phyloP scores from a whole-genome alignment of 768 basidiomycete genomes.

The Rossbeevera mucosa region DNA sequence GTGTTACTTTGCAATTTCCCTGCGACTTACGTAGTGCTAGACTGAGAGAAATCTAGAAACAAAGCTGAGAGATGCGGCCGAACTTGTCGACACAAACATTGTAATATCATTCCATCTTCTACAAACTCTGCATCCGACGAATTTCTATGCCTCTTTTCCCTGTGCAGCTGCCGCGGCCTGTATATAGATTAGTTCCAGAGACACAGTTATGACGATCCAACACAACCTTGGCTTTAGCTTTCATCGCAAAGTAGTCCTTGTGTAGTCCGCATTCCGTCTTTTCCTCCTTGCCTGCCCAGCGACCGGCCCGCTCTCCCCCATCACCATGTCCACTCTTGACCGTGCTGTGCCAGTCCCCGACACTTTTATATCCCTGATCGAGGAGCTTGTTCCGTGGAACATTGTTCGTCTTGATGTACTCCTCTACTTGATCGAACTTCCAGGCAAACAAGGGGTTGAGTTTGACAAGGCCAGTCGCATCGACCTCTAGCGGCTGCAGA shows the following conservation, averaged over 20 bases:
- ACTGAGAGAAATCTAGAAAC: not conserved
- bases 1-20: conserved; percentile 10
- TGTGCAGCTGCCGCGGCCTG: not conserved
- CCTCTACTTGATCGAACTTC: conserved; percentile 80
- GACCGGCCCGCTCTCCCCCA: conserved; percentile 73
- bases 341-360: conserved; percentile 99
- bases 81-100: too few relatives aligned
- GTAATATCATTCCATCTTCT: not conserved
- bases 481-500: conserved; percentile 84
- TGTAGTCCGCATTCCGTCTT: conserved; percentile 98
- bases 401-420: conserved; percentile 73
- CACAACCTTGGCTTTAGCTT: conserved; percentile 43
- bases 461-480: conserved; percentile 86
- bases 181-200: not conserved
- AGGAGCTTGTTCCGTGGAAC: conserved; percentile 89
- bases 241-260: conserved; percentile 82
- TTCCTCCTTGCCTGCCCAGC: conserved; percentile 79
- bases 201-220: not conserved
- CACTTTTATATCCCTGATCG: conserved; percentile 86
- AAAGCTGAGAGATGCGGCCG: too few relatives aligned
- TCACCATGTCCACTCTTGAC: conserved; percentile 62
- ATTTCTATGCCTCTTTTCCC: not conserved
- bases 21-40: not conserved
- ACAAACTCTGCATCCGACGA: not conserved
- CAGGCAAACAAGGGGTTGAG: conserved; percentile 91